These are phyloP conservation scores for Drechslerella dactyloides DNA, from an alignment of 2,329 filamentous ascomycete genomes.

Conservation along the genomic window DNA sequence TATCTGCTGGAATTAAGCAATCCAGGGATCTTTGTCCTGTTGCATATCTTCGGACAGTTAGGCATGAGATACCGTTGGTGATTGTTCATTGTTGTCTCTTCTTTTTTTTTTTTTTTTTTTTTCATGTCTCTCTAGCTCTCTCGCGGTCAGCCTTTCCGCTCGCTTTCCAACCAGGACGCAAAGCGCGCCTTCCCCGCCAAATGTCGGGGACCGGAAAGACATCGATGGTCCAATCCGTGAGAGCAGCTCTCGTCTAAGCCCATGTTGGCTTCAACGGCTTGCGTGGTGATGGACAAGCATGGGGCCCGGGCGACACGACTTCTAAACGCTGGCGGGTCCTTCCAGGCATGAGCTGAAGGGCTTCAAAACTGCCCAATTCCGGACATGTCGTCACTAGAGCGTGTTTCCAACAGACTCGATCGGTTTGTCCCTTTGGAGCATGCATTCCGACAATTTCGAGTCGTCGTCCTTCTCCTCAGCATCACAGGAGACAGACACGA, in stretches of 20 bases:
- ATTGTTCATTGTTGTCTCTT: conserved; percentile 32
- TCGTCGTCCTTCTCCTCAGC: conserved; percentile 4
- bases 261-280: conserved; percentile 4
- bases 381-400: conserved; percentile 50
- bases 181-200: conserved; percentile 27
- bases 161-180: conserved; percentile 3
- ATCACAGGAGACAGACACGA: background rate
- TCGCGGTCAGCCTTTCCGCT: too few species aligned
- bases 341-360: conserved; percentile 29
- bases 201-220: conserved; percentile 7
- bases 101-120: conserved; percentile 3
- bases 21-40: conserved; percentile 38
- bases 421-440: background rate
- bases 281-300: background rate
- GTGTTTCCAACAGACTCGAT: conserved; percentile 14
- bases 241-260: background rate
- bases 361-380: conserved; percentile 35
- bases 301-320: conserved; percentile 14
- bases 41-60: conserved; percentile 22
- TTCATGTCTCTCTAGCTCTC: background rate
- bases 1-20: conserved; percentile 35
- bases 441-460: conserved; percentile 13
- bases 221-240: conserved; percentile 5
- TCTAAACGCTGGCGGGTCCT: conserved; percentile 34
- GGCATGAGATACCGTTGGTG: conserved; percentile 21